Evolutionary conservation across 2,329 filamentous ascomycete genomes (phyloP).

Genomic region (Ascochyta koolunga): DNA sequence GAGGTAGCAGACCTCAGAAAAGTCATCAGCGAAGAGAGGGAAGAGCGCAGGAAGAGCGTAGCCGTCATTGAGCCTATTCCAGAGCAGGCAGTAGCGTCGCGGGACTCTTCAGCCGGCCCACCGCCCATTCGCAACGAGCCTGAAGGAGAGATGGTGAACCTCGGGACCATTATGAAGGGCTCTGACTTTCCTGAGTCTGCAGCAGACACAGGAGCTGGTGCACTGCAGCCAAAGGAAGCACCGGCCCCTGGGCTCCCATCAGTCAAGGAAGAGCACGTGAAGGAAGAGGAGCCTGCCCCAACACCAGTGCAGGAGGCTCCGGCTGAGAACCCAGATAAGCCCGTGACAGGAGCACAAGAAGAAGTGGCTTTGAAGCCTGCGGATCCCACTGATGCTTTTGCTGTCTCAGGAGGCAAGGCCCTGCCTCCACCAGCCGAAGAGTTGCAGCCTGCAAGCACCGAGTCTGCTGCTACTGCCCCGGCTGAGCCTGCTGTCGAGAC

Average conservation of each 20-base stretch:
- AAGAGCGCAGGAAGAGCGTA: slow-evolving; percentile 46
- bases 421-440: slow-evolving; percentile 42
- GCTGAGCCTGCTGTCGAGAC: slow-evolving; percentile 10
- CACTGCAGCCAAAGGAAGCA: slow-evolving; percentile 6
- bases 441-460: slow-evolving; percentile 11
- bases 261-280: slow-evolving; percentile 9
- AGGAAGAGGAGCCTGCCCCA: slow-evolving; percentile 2
- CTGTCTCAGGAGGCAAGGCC: slow-evolving; percentile 49
- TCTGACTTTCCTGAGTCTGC: slow-evolving; percentile 42
- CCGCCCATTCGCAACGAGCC: slow-evolving; percentile 37
- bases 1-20: slow-evolving; percentile 48
- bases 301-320: slow-evolving; percentile 20
- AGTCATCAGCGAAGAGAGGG: slow-evolving; percentile 49
- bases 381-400: slow-evolving; percentile 42
- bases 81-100: slow-evolving; percentile 51
- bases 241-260: slow-evolving; percentile 8
- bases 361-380: slow-evolving; percentile 49
- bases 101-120: slow-evolving; percentile 45
- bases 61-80: slow-evolving; percentile 49
- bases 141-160: slow-evolving; percentile 36
- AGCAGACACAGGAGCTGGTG: slow-evolving; percentile 14
- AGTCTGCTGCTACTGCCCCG: slow-evolving; percentile 8
- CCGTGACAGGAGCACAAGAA: slow-evolving; percentile 51
- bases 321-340: slow-evolving; percentile 54
- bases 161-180: slow-evolving; percentile 45